Conservation (phyloP, 352 stramenopile genomes). For the Globisporangium cylindrosporum region DNA sequence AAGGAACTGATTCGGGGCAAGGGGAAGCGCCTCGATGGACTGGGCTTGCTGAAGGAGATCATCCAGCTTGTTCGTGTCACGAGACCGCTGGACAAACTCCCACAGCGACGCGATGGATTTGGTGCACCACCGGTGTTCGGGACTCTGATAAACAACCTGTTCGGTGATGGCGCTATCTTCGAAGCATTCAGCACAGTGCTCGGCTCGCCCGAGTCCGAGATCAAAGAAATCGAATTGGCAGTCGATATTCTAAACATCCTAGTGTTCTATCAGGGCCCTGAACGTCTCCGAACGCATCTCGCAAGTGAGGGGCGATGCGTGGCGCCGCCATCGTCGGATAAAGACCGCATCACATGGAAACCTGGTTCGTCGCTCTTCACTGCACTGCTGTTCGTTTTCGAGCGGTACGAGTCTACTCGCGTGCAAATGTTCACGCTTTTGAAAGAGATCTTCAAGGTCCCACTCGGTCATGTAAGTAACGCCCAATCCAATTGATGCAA, state of each 20-base stretch:
- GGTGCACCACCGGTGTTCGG: conserved; percentile 54
- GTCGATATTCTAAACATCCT: conserved; percentile 73
- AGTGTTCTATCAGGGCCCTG: conserved; percentile 68
- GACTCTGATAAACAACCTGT: conserved; percentile 62
- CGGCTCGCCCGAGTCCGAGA: conserved; percentile 40
- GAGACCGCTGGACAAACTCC: conserved; percentile 57
- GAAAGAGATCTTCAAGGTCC: conserved; percentile 71
- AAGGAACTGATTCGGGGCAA: conserved; percentile 44
- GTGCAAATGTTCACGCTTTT: conserved; percentile 68
- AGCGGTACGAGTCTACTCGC: conserved; percentile 57
- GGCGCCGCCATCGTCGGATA: conserved; percentile 50
- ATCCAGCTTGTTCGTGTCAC: conserved; percentile 65
- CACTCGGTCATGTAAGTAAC: conserved; percentile 51
- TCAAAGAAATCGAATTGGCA: conserved; percentile 42
- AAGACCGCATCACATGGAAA: conserved; percentile 64
- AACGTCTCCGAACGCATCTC: conserved; percentile 62
- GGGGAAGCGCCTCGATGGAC: conserved; percentile 41
- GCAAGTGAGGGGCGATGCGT: conserved; percentile 71
- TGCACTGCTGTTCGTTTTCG: conserved; percentile 63
- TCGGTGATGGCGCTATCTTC: conserved; percentile 60
- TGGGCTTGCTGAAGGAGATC: conserved; percentile 69
- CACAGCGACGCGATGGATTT: conserved; percentile 54
- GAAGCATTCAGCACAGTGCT: conserved; percentile 50
- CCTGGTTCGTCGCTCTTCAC: conserved; percentile 69
- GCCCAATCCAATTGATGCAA: no score